phyloP scores from a whole-genome alignment of 2,329 filamentous ascomycete genomes.

The Uncinocarpus reesii region DNA sequence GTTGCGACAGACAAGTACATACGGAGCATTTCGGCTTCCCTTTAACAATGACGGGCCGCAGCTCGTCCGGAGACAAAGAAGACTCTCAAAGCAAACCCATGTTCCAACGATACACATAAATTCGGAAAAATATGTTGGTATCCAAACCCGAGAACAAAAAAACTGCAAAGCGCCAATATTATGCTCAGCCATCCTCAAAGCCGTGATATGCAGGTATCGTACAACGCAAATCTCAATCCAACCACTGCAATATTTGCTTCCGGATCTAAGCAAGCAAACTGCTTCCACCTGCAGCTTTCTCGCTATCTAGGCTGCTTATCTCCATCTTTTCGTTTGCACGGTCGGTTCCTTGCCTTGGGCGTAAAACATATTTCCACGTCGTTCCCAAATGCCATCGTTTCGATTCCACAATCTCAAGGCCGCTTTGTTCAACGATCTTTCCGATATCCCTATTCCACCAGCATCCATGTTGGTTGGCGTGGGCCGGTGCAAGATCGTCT shows the following conservation, averaged over 20 bases:
- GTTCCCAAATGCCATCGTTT: conserved; percentile 41
- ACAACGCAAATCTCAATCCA: not conserved
- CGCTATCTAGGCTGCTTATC: not conserved
- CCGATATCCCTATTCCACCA: conserved; percentile 46
- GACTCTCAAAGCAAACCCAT: too few species aligned
- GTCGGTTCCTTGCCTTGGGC: conserved; percentile 20
- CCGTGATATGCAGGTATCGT: not conserved
- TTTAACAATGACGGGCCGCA: too few species aligned
- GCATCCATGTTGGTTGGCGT: conserved; percentile 43
- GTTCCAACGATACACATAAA: too few species aligned
- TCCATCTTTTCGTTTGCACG: not conserved
- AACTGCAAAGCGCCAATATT: too few species aligned
- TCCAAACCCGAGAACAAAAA: too few species aligned
- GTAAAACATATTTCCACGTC: conserved; percentile 37
- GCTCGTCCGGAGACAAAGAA: too few species aligned
- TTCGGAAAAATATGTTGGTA: too few species aligned
- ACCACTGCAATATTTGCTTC: not conserved
- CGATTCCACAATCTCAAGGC: conserved; percentile 39
- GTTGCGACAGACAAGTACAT: too few species aligned
- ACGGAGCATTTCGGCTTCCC: too few species aligned
- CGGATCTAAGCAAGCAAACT: conserved; percentile 4
- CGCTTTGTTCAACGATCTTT: conserved; percentile 38
- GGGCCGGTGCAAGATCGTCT: conserved; percentile 38
- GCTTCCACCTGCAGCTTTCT: not conserved
- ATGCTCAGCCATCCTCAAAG: too few species aligned